Conservation (phyloP, 2,329 filamentous ascomycete species). For the Teratosphaeriaceae sp. region DNA sequence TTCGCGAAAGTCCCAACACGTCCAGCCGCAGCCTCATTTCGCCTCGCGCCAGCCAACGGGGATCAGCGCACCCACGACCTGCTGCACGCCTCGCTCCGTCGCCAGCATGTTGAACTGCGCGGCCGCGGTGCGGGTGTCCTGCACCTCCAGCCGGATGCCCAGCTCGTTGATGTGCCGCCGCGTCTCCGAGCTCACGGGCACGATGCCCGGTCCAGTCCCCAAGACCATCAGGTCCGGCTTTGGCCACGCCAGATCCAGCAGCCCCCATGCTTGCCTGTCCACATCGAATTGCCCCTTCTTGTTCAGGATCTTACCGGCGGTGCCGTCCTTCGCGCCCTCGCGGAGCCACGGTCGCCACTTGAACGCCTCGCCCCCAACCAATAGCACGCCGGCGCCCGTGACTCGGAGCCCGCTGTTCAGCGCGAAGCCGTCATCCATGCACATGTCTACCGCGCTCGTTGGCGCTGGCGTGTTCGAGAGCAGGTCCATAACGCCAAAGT, state of each 20-base stretch:
- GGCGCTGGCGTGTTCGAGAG: conserved; percentile 68
- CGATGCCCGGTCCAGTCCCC: conserved; percentile 71
- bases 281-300: conserved; percentile 76
- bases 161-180: conserved; percentile 65
- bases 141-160: conserved; percentile 78
- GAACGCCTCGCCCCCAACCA: conserved; percentile 84
- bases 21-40: conserved; percentile 11
- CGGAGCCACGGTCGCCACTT: conserved; percentile 75
- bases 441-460: conserved; percentile 76
- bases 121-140: conserved; percentile 89
- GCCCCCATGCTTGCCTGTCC: conserved; percentile 60
- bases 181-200: conserved; percentile 69
- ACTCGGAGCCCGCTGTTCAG: conserved; percentile 75
- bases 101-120: conserved; percentile 91
- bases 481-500: conserved; percentile 73
- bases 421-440: conserved; percentile 75
- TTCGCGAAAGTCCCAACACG: not conserved
- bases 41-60: conserved; percentile 74
- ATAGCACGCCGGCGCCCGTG: conserved; percentile 61
- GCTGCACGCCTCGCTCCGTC: conserved; percentile 81
- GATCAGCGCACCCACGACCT: conserved; percentile 81
- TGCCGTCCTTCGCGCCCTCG: conserved; percentile 31
- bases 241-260: conserved; percentile 76
- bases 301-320: conserved; percentile 55
- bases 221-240: conserved; percentile 89